phyloP scores from a whole-genome alignment of 1,284 basidiomycete species.

The Coniferiporia sulphurascens region DNA sequence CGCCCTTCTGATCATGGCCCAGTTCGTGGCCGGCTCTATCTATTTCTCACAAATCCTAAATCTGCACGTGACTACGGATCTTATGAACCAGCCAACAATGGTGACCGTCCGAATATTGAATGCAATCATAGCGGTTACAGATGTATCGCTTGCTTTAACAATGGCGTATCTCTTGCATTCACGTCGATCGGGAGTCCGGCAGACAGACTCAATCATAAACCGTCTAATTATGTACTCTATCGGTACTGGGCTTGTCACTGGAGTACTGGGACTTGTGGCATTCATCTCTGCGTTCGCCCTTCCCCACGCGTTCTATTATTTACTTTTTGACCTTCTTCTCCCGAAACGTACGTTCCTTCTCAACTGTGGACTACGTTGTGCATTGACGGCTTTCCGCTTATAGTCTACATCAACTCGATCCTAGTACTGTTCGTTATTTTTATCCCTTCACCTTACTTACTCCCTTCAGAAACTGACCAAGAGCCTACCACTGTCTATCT shows the following conservation, averaged over 20 bases:
- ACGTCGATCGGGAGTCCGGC: conserved; percentile 1
- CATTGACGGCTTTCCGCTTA: too few species aligned
- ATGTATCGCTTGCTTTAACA: neutral
- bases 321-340: neutral
- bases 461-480: too few species aligned
- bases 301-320: neutral
- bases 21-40: neutral
- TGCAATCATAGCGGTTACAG: neutral
- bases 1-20: neutral
- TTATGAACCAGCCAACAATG: neutral
- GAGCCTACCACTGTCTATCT: neutral
- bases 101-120: neutral
- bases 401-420: too few species aligned
- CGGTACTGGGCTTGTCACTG: neutral
- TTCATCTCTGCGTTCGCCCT: too few species aligned
- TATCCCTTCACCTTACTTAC: too few species aligned
- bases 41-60: neutral
- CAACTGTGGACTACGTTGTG: too few species aligned
- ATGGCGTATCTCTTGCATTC: neutral
- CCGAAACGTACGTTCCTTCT: neutral
- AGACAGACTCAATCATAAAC: conserved; percentile 6
- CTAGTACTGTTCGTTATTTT: too few species aligned
- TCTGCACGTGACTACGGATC: neutral
- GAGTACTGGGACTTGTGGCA: neutral
- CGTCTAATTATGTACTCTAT: conserved; percentile 6